Evolutionary conservation across 2,329 filamentous ascomycete species (phyloP).

Genomic region (Fusarium liriodendri): DNA sequence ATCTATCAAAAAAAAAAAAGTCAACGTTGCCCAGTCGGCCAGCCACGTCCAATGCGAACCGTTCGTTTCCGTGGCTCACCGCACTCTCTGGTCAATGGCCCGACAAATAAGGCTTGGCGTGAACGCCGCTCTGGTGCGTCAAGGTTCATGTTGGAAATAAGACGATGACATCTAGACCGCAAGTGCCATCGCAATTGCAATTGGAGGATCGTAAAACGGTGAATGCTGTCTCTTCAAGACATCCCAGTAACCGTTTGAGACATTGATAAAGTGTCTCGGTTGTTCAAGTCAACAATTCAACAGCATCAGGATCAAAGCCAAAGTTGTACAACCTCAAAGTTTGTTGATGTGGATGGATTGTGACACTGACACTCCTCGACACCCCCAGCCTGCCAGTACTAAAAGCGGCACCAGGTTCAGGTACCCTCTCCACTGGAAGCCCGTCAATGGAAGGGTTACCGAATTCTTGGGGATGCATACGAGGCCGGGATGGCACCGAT

Average conservation of each 20-base stretch:
- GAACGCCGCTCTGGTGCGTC: not conserved
- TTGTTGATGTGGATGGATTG: not conserved
- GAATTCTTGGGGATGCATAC: constrained; percentile 7
- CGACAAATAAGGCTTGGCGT: constrained; percentile 8
- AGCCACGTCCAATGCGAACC: not conserved
- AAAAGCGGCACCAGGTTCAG: constrained; percentile 5
- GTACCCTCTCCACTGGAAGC: not conserved
- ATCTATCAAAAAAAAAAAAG: not conserved
- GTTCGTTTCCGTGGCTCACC: constrained; percentile 13
- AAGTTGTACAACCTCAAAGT: not conserved
- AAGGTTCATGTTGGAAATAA: constrained; percentile 15
- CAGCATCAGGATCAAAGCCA: not conserved
- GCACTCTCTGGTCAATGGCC: not conserved
- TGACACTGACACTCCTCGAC: not conserved
- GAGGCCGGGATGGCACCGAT: not conserved
- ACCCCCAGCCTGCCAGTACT: not conserved
- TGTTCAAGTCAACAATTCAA: not conserved
- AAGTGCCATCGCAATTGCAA: not conserved
- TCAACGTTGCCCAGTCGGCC: not conserved
- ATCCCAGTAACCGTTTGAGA: not conserved
- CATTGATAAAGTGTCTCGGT: not conserved
- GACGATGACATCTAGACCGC: constrained; percentile 14
- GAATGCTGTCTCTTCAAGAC: not conserved
- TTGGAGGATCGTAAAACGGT: constrained; percentile 1
- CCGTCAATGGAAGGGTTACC: not conserved